Base-by-base conservation (phyloP, 345 rosid genomes). In the Eucalyptus urophylla region DNA sequence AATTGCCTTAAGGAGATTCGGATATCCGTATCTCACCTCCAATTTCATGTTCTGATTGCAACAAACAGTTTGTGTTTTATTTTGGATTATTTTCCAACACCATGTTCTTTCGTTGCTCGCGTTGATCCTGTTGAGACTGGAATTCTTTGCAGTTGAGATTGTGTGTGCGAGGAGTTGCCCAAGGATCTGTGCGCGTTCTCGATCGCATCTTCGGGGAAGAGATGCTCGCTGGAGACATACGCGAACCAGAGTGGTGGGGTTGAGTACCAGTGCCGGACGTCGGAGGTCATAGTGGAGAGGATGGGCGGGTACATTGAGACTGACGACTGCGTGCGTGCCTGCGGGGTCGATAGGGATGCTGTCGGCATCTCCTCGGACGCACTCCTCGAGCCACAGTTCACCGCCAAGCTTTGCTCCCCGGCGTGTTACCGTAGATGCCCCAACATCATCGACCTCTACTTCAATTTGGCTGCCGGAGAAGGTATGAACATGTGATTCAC, bases 391-490 rank as follows among this genome's bases (percentile, higher is more conserved):
- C 91, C 95, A 24, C 95, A 95, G 14, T 96, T 98, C 90, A 93
- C 98, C 19, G 49, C 93, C 90, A 97, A 95, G 92, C 98, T 98
- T 87, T 98, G 99, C 93, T 95, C 99, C 11, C 91, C 95, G 1
- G 91, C 91, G 87, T 98, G 99, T 49, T 95, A 94, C 92, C 90
- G 92, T 37, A 92, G 90, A 49, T 98, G 99, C 91, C 96, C 98
- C 92, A 98, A 97, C 95, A 97, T 98, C 86, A 92, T 97, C 60
- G 99, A 98, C 87, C 99, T 98, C 43, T 97, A 95, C 95, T 97
- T 94, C 94, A 97, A 98, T 86, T 91, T 98, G 88, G 99, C 99
- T 37, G 97, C 98, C 88, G 99, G 98, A 11, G 99, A 98, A 97
- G 99, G 99, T 98, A 94, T 81, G 6, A 11, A 33, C 25, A 44